phyloP scores from a whole-genome alignment of 768 basidiomycete genomes.

The Suillus bovinus region DNA sequence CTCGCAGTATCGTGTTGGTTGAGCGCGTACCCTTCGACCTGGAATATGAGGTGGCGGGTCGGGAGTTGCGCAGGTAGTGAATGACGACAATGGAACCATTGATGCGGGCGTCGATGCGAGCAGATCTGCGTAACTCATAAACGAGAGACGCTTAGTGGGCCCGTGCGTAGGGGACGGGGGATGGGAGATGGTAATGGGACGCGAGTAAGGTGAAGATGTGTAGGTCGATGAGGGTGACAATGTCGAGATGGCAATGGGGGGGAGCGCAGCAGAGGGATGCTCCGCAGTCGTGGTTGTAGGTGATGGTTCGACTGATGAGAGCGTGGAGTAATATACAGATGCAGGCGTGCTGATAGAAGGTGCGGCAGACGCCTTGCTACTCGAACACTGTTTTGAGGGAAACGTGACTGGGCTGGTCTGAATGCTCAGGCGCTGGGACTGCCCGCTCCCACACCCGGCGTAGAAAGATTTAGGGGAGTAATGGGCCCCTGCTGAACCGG shows the following conservation, averaged over 20 bases:
- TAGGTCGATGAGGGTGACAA: slow-evolving; percentile 28
- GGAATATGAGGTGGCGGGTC: slow-evolving; percentile 79
- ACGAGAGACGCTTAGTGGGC: slow-evolving; percentile 74
- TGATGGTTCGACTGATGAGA: slow-evolving; percentile 39
- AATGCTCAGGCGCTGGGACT: slow-evolving; percentile 23
- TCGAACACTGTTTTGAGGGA: slow-evolving; percentile 6
- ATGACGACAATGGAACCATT: slow-evolving; percentile 67
- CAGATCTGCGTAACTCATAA: slow-evolving; percentile 87
- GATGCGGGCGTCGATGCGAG: slow-evolving; percentile 75
- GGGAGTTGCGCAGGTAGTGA: slow-evolving; percentile 61
- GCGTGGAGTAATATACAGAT: slow-evolving; percentile 47
- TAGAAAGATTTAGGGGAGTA: slow-evolving; percentile 18
- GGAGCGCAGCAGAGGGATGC: slow-evolving; percentile 27
- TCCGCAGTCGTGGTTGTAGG: slow-evolving; percentile 38
- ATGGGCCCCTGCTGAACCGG: slow-evolving; percentile 32
- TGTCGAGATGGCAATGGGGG: slow-evolving; percentile 15
- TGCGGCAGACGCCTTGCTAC: slow-evolving; percentile 17
- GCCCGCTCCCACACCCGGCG: slow-evolving; percentile 32
- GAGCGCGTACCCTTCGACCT: slow-evolving; percentile 41
- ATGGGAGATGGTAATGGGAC: slow-evolving; percentile 26
- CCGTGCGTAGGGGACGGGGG: slow-evolving; percentile 50
- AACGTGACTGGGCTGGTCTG: slow-evolving; percentile 22
- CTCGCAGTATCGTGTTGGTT: slow-evolving; percentile 26
- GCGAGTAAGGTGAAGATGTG: slow-evolving; percentile 27
- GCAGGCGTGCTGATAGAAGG: slow-evolving; percentile 47